Conservation (phyloP, 805 yeast genomes). For the Pachysolen tannophilus region DNA sequence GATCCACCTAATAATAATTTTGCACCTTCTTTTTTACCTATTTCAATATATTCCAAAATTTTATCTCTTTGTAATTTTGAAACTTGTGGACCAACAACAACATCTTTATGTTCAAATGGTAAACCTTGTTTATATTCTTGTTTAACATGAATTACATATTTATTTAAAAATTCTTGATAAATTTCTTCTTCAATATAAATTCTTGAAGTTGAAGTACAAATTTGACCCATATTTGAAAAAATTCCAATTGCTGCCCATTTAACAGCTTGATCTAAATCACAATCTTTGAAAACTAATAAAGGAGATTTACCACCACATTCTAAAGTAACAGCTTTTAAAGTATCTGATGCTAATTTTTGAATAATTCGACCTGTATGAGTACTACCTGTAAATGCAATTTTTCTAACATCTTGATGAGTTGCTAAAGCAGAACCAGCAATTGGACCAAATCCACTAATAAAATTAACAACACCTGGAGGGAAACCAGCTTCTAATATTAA, state of each 20-base stretch:
- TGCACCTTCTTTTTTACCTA: conserved; percentile 48
- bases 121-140: conserved; percentile 33
- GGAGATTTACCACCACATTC: conserved; percentile 51
- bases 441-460: conserved; percentile 35
- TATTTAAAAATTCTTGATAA: conserved; percentile 40
- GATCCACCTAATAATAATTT: conserved; percentile 37
- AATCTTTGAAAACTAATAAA: conserved; percentile 37
- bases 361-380: conserved; percentile 39
- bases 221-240: conserved; percentile 56
- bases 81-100: conserved; percentile 48
- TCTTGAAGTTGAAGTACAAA: conserved; percentile 58
- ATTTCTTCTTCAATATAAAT: conserved; percentile 46
- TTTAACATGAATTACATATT: conserved; percentile 25
- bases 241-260: conserved; percentile 42
- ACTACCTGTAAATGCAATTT: conserved; percentile 51
- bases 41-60: conserved; percentile 35
- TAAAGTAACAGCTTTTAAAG: conserved; percentile 38
- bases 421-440: conserved; percentile 39
- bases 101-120: conserved; percentile 34
- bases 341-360: conserved; percentile 30
- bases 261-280: conserved; percentile 36
- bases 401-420: conserved; percentile 35
- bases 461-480: conserved; percentile 44
- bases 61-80: conserved; percentile 40
- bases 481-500: conserved; percentile 36